A percentile compares a stretch with the other conserved stretches of the same genome.
phyloP scores from a whole-genome alignment of 2,329 filamentous ascomycete genomes.

The Aspergillus vadensis region DNA sequence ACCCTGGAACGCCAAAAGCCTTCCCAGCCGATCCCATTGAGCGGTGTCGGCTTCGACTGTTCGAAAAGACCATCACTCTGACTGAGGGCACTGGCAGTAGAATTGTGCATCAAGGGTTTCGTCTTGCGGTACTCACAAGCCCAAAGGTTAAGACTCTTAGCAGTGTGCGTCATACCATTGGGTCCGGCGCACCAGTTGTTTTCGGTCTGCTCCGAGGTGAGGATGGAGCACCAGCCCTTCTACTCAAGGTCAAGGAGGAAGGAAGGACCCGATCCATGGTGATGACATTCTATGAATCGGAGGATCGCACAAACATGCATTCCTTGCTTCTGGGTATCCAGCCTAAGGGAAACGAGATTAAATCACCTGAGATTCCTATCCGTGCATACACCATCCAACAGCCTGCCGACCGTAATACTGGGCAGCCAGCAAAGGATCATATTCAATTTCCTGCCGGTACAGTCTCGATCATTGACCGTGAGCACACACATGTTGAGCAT shows the following conservation, averaged over 20 bases:
- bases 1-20: slow-evolving; percentile 67
- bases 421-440: slow-evolving; percentile 33
- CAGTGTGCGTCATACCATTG: slow-evolving; percentile 70
- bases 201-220: slow-evolving; percentile 78
- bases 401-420: slow-evolving; percentile 38
- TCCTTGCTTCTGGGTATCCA: slow-evolving; percentile 72
- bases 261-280: slow-evolving; percentile 70
- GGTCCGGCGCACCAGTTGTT: slow-evolving; percentile 67
- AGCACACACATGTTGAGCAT: slow-evolving; percentile 57
- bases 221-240: slow-evolving; percentile 67
- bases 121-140: slow-evolving; percentile 75
- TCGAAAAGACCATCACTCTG: slow-evolving; percentile 69
- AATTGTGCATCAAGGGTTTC: slow-evolving; percentile 74
- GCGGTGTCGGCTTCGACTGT: slow-evolving; percentile 72
- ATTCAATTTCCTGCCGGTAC: slow-evolving; percentile 41
- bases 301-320: slow-evolving; percentile 71
- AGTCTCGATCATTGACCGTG: slow-evolving; percentile 67
- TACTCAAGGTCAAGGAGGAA: slow-evolving; percentile 69
- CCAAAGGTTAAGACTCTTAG: slow-evolving; percentile 76
- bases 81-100: slow-evolving; percentile 72
- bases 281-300: slow-evolving; percentile 73
- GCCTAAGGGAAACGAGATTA: slow-evolving; percentile 66
- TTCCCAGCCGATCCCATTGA: slow-evolving; percentile 76
- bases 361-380: slow-evolving; percentile 70
- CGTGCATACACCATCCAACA: slow-evolving; percentile 65